Conservation (phyloP, 2,329 filamentous ascomycete species). For the Trichoderma sp. region DNA sequence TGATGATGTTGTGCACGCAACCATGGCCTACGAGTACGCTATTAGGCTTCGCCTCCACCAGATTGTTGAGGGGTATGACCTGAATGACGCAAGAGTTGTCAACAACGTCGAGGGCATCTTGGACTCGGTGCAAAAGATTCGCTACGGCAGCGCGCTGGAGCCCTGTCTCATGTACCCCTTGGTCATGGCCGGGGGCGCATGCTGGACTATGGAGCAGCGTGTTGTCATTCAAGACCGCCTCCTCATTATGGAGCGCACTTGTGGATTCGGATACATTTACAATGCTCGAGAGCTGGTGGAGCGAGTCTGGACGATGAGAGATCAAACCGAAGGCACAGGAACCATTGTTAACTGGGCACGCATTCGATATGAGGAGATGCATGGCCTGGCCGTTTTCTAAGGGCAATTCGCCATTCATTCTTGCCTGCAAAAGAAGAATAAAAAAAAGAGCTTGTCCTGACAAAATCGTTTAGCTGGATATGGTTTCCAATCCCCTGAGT, state of each 20-base stretch:
- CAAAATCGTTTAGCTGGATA: neutral
- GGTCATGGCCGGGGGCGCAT: conserved; percentile 41
- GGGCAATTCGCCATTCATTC: neutral
- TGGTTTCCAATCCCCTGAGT: neutral
- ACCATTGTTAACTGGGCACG: conserved; percentile 35
- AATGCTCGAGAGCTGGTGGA: conserved; percentile 40
- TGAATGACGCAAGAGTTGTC: conserved; percentile 34
- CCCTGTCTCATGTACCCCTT: conserved; percentile 41
- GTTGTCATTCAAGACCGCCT: conserved; percentile 39
- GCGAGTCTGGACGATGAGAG: conserved; percentile 37
- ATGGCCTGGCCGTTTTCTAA: conserved; percentile 34
- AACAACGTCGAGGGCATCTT: conserved; percentile 35
- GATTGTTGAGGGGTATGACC: conserved; percentile 41
- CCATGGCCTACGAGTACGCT: conserved; percentile 40
- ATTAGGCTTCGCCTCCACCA: conserved; percentile 42
- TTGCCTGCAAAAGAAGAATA: neutral
- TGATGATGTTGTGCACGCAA: conserved; percentile 35
- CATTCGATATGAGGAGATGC: conserved; percentile 37
- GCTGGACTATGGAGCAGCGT: conserved; percentile 36
- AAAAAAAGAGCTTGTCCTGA: neutral
- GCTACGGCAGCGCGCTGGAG: conserved; percentile 41
- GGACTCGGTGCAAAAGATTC: conserved; percentile 37
- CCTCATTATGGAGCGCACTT: conserved; percentile 43
- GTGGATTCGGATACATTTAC: conserved; percentile 43
- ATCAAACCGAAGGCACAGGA: conserved; percentile 28